Evolutionary conservation across 164 flowering plant species (phyloP), one percentile per base, ranked within the genome.

Genomic region (Sedum album): DNA sequence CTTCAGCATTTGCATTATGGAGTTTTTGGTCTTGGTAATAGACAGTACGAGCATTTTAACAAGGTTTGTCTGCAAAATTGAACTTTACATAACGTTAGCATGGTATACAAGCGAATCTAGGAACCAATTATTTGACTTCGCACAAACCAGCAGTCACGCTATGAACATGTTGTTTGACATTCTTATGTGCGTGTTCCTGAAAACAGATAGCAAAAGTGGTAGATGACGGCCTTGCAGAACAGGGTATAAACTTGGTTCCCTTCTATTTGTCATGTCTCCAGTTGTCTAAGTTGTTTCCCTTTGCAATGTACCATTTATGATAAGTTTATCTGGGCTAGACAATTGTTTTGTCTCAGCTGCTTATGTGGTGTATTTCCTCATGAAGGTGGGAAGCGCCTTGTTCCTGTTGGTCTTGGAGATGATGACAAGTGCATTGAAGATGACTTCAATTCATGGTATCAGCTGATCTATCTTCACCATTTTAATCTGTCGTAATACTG

Each of bases 361-460:
- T 51, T n/a, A n/a, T n/a, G 3, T 51, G 9, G 0, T 51, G 1
- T n/a, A n/a, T 51, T 31, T 62, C 10, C 20, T 31, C 48, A 44
- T 75, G 31, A 77, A 94, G 99, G 99, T 76, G 97, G 78, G 5
- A 82, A 90, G 79, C 90, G 92, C 39, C 82, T 94, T 72, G 87
- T 85, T 14, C 82, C 84, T 5, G 88, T 91, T 60, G 99, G 99
- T 78, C 87, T 94, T 60, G 99, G 99, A 41, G 97, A 94, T 79
- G 99, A 94, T 84, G 99, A 94, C 73, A 93, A 94, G 66, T 94
- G 99, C 80, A 88, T 94, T 74, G 99, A 94, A 75, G 99, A 94
- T 82, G 99, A 94, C 80, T 94, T 94, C 70, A 60, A 85, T 66
- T 96, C 96, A 57, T 94, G 97, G 99, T 94, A 79, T 65, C 63